A percentile compares a stretch with the other conserved stretches of the same genome.
These are phyloP conservation scores for Cetraspora pellucida DNA, from an alignment of 192 early-diverging fungal genomes.

Conservation along the genomic window DNA sequence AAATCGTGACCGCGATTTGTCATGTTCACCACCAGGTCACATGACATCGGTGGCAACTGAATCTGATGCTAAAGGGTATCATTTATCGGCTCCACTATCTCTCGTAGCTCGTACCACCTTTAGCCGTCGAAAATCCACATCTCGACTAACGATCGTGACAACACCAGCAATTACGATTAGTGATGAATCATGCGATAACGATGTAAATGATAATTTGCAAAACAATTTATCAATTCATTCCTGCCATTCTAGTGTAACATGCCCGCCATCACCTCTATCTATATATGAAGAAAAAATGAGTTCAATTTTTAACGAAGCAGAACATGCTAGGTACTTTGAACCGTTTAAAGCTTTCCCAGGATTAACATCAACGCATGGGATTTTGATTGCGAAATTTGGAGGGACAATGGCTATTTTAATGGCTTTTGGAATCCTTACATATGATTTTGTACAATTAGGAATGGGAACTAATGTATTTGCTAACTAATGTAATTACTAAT, in stretches of 20 bases:
- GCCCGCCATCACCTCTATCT: background rate
- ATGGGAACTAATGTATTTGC: constrained; percentile 44
- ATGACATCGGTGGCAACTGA: background rate
- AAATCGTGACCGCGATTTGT: background rate
- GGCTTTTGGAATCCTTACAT: constrained; percentile 52
- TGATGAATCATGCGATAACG: background rate
- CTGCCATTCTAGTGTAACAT: background rate
- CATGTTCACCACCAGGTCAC: background rate
- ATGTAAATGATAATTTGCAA: background rate
- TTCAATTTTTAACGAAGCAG: background rate
- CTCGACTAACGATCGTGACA: background rate
- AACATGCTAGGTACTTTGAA: constrained; percentile 18
- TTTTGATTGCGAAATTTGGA: constrained; percentile 38
- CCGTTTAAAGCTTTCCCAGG: constrained; percentile 35
- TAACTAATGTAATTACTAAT: no score
- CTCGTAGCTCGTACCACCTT: background rate
- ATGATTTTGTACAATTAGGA: constrained; percentile 55
- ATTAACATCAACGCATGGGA: constrained; percentile 10
- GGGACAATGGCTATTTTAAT: constrained; percentile 40
- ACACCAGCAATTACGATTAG: background rate
- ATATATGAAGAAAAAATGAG: constrained; percentile 9
- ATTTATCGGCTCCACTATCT: background rate
- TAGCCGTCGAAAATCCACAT: constrained; percentile 2
- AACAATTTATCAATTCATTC: constrained; percentile 1
- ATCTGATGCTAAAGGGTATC: background rate